phyloP scores from a whole-genome alignment of 495 filamentous ascomycete genomes.

The Aspergillus cristatus region DNA sequence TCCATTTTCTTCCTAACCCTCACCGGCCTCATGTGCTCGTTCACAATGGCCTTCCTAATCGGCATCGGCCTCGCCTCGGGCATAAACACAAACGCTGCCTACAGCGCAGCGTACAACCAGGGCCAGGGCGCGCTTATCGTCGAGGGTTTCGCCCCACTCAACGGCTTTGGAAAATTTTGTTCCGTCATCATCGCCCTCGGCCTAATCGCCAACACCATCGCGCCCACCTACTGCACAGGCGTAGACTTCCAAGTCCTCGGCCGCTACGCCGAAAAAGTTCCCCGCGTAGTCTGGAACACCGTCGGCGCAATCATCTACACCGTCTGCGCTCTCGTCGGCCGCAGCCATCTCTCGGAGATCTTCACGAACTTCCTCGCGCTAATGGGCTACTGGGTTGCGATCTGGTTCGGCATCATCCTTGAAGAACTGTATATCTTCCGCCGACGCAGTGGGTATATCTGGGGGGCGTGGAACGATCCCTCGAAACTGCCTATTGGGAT shows the following conservation, averaged over 20 bases:
- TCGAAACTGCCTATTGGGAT: constrained; percentile 52
- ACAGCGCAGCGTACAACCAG: constrained; percentile 44
- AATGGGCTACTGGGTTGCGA: constrained; percentile 66
- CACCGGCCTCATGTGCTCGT: constrained; percentile 43
- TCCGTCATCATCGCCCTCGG: constrained; percentile 62
- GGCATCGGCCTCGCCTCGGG: constrained; percentile 64
- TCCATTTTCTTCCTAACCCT: constrained; percentile 30
- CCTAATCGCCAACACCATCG: constrained; percentile 60
- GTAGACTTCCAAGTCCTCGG: constrained; percentile 62
- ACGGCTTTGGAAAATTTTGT: constrained; percentile 64
- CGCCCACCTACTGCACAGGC: constrained; percentile 59
- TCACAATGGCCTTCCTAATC: constrained; percentile 52
- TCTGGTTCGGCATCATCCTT: constrained; percentile 54
- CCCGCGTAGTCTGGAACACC: constrained; percentile 56
- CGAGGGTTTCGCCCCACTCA: constrained; percentile 51
- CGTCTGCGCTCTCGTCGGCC: constrained; percentile 55
- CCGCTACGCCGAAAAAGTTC: constrained; percentile 44
- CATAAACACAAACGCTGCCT: constrained; percentile 40
- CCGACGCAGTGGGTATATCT: constrained; percentile 42
- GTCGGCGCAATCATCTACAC: constrained; percentile 50
- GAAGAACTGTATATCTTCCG: constrained; percentile 60
- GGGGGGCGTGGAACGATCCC: constrained; percentile 51
- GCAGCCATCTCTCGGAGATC: constrained; percentile 50
- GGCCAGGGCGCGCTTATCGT: constrained; percentile 53
- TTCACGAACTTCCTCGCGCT: constrained; percentile 65